Evolutionary conservation across 2,329 filamentous ascomycete species (phyloP).

Genomic region (Rasamsonia emersonii): DNA sequence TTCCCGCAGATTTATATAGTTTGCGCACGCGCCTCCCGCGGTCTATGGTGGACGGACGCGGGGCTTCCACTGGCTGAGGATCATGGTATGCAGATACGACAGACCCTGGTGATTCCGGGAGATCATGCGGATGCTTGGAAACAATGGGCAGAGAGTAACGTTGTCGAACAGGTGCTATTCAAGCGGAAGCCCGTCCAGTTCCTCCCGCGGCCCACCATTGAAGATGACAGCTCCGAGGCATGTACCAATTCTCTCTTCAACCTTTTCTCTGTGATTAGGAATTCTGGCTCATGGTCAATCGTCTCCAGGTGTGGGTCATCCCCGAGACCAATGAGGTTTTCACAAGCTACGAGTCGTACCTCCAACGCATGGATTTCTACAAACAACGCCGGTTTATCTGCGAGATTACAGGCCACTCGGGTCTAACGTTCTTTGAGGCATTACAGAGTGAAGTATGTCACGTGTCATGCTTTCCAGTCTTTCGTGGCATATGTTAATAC

Average conservation of each 20-base stretch:
- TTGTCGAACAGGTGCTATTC: constrained; percentile 65
- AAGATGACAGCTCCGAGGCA: constrained; percentile 80
- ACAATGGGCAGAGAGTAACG: constrained; percentile 12
- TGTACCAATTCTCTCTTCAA: no score
- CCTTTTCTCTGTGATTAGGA: constrained; percentile 3
- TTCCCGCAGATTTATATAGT: no score
- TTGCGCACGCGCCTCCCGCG: constrained; percentile 10
- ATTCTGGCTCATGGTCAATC: constrained; percentile 9
- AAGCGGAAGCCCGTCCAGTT: constrained; percentile 93
- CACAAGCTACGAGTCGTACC: constrained; percentile 75
- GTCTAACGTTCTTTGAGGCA: constrained; percentile 85
- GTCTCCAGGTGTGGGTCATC: constrained; percentile 76
- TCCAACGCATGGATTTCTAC: constrained; percentile 84
- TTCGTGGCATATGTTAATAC: constrained; percentile 4
- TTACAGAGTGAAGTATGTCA: constrained; percentile 74
- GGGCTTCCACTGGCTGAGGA: constrained; percentile 12
- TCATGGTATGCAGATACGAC: constrained; percentile 29
- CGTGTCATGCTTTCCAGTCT: background rate
- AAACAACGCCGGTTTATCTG: constrained; percentile 91
- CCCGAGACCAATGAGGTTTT: constrained; percentile 86
- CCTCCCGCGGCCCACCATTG: constrained; percentile 59
- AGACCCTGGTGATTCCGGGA: no score
- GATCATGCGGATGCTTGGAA: background rate
- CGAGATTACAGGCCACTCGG: constrained; percentile 88
- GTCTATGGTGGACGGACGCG: constrained; percentile 20